Evolutionary conservation across 768 basidiomycete species (phyloP).

Genomic region (Boletus bicolor): DNA sequence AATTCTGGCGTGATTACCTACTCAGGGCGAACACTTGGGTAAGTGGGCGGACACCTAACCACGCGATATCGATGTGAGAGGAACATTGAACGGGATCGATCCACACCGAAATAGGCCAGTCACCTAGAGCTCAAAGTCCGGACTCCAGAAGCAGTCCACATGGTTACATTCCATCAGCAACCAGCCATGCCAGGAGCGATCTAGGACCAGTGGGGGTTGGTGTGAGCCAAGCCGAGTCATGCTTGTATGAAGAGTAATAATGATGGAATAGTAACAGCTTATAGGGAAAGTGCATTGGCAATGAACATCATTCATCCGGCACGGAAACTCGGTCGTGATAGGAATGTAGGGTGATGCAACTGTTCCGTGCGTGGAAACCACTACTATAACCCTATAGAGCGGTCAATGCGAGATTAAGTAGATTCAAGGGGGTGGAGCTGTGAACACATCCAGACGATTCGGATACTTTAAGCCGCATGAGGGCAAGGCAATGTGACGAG

Average conservation of each 20-base stretch:
- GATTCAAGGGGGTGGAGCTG: slow-evolving; percentile 10
- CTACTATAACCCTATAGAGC: slow-evolving; percentile 22
- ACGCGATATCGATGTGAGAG: slow-evolving; percentile 4
- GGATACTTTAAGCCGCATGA: slow-evolving; percentile 9
- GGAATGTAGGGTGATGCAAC: slow-evolving; percentile 10
- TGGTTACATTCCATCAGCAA: neutral
- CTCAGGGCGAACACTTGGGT: neutral
- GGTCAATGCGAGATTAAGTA: slow-evolving; percentile 24
- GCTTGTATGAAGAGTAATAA: neutral
- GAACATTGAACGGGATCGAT: slow-evolving; percentile 1
- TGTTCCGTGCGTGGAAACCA: slow-evolving; percentile 7
- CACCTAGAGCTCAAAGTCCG: neutral
- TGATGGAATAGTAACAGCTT: neutral
- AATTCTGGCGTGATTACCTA: neutral
- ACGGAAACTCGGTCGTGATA: slow-evolving; percentile 12
- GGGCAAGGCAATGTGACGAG: slow-evolving; percentile 6
- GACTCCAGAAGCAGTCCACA: neutral
- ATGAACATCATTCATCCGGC: neutral
- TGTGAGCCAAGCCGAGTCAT: slow-evolving; percentile 8
- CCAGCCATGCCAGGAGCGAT: slow-evolving; percentile 9
- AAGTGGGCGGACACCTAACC: neutral
- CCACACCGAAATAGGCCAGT: neutral
- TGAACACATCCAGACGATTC: neutral
- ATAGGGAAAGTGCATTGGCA: slow-evolving; percentile 5
- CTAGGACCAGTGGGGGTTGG: neutral